Conservation (phyloP, 176 grass and related monocot species). For the Tillandsia leiboldiana region DNA sequence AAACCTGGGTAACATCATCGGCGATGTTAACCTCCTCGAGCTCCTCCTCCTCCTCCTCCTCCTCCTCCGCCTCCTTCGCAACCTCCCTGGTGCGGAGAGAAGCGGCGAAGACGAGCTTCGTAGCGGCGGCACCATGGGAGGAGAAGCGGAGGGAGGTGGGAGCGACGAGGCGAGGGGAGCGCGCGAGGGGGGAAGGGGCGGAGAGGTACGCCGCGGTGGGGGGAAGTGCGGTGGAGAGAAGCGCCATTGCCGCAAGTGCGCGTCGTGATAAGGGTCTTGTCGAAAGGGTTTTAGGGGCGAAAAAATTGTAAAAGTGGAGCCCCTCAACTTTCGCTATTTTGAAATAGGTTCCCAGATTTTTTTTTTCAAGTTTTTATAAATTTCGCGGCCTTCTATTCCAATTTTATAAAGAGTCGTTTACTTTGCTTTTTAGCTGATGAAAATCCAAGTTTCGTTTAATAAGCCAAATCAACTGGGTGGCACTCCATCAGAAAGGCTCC, state of each 20-base stretch:
- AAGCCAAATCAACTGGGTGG: no score
- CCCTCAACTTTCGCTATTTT: no score
- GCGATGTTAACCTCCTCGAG: constrained; percentile 80
- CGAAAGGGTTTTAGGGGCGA: no score
- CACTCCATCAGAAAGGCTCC: no score
- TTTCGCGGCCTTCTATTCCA: no score
- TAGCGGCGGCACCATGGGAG: neutral
- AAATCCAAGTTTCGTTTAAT: no score
- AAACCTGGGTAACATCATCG: constrained; percentile 79
- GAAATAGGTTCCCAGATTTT: no score
- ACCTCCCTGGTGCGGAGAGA: constrained; percentile 12
- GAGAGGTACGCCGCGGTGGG: neutral
- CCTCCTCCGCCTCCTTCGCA: constrained; percentile 32
- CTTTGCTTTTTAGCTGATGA: no score
- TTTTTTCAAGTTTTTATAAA: no score
- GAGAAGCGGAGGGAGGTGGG: constrained; percentile 6
- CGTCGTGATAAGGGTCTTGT: no score
- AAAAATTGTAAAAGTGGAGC: no score
- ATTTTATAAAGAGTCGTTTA: no score
- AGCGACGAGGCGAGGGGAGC: neutral
- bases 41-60: constrained; percentile 26
- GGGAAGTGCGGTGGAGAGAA: constrained; percentile 35
- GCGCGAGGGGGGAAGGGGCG: neutral
- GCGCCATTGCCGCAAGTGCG: constrained; percentile 15
- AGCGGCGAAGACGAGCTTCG: constrained; percentile 7